Evolutionary conservation across 345 rosid genomes (phyloP).

Genomic region (Hibiscus tridactylites): DNA sequence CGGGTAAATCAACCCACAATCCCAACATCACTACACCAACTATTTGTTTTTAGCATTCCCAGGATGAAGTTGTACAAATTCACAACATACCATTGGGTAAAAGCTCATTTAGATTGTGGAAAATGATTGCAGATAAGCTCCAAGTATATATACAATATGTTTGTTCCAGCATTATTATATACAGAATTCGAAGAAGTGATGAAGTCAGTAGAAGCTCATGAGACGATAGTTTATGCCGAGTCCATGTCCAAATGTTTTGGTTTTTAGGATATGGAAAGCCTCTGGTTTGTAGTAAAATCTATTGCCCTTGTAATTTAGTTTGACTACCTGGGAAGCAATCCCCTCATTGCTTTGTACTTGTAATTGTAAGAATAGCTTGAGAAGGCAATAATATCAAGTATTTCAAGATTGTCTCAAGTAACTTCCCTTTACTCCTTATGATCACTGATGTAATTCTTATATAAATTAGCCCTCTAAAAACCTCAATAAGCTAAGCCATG

Average conservation of each 20-base stretch:
- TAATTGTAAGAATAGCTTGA: slow-evolving; percentile 20
- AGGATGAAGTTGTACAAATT: slow-evolving; percentile 79
- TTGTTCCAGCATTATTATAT: slow-evolving; percentile 7
- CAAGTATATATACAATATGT: slow-evolving; percentile 11
- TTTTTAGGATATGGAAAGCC: slow-evolving; percentile 6
- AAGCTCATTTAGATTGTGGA: slow-evolving; percentile 22
- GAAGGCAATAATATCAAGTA: slow-evolving; percentile 7
- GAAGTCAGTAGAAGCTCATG: slow-evolving; percentile 29
- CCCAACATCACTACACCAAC: slow-evolving; percentile 12
- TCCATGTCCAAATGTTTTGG: too few relatives aligned
- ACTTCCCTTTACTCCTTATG: background rate
- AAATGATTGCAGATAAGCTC: slow-evolving; percentile 27
- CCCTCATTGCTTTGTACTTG: slow-evolving; percentile 18
- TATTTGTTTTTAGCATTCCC: slow-evolving; percentile 24
- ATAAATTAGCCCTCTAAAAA: too few relatives aligned
- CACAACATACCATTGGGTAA: slow-evolving; percentile 38
- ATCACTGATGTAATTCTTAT: too few relatives aligned
- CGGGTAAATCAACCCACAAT: slow-evolving; percentile 15
- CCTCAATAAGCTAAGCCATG: too few relatives aligned
- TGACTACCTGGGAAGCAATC: slow-evolving; percentile 18
- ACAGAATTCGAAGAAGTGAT: slow-evolving; percentile 11
- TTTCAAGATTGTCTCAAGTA: slow-evolving; percentile 1
- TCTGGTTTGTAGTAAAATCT: slow-evolving; percentile 32
- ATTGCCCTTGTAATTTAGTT: slow-evolving; percentile 3
- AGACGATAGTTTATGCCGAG: slow-evolving; percentile 8